Evolutionary conservation across 2,329 filamentous ascomycete species (phyloP), one percentile per base, ranked within the genome.

Genomic region (Aspergillus brunneoviolaceus): DNA sequence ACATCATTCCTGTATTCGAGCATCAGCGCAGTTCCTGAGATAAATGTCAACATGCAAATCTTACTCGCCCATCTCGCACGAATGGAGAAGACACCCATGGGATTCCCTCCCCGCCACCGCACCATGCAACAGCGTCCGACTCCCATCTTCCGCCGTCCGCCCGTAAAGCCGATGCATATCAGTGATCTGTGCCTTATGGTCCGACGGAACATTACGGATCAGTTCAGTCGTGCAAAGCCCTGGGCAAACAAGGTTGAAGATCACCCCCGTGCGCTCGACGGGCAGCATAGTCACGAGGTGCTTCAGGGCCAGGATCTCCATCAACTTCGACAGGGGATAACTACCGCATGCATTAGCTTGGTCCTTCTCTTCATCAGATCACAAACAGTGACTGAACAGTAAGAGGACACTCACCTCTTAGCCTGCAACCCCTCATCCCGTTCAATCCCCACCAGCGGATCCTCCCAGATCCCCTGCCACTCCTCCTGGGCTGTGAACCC

Each of bases 171-270:
- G 33, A 47, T 57, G 70, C 72, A 7, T 61, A 1, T 71, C 19
- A n/a, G 67, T 68, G 21, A 55, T 25, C 51, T 55, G 49, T 69
- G 62, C 4, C 62, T 65, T 35, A 67, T 67, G 14, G 60, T 45
- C 54, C 4, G 51, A 39, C 1, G 45, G 35, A n/a, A 70, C 69
- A 57, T 72, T 49, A 2, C 70, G 65, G 35, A 59, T 58, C 1
- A 75, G 63, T 0, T 64, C 65, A 0, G 71, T 75, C 23, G 59
- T 63, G 39, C 69, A 71, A 31, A 72, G 58, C 2, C 74, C 74
- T 3, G 74, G 74, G 33, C 62, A 68, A n/a, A 76, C 61, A 5
- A 67, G 63, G 50, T 74, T 74, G n/a, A 77, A 55, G 31, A 76
- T 68, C 9, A 77, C 69, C 29, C 68, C 64, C 0, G 51, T 59